A percentile compares a stretch with the other conserved stretches of the same genome.
Conservation (phyloP, 768 basidiomycete species). For the Suillus discolor region DNA sequence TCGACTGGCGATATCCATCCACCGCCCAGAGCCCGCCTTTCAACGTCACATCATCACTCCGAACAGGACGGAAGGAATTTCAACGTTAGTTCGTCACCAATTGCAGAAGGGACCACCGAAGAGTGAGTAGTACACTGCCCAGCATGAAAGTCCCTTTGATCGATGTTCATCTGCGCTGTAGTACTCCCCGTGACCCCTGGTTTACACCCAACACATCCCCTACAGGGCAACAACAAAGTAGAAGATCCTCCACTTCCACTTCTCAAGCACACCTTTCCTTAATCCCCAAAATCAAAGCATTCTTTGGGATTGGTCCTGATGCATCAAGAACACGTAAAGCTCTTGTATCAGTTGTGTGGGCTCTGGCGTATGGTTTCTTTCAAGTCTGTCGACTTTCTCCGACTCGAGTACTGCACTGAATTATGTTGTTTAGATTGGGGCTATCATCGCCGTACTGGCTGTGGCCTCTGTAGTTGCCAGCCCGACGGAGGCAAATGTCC, state of each 20-base stretch:
- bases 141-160: background rate
- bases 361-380: constrained; percentile 47
- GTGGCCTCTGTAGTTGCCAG: constrained; percentile 50
- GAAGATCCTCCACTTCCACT: background rate
- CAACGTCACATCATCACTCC: constrained; percentile 31
- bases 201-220: background rate
- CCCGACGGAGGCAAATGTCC: constrained; percentile 39
- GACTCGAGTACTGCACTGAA: constrained; percentile 9
- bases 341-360: constrained; percentile 54
- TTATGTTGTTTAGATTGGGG: constrained; percentile 43
- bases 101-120: constrained; percentile 7
- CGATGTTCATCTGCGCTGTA: background rate
- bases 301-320: constrained; percentile 56
- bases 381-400: constrained; percentile 46
- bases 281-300: constrained; percentile 32
- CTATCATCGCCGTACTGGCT: constrained; percentile 52
- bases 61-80: constrained; percentile 21
- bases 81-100: constrained; percentile 13
- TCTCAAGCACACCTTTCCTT: constrained; percentile 17
- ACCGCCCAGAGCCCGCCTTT: constrained; percentile 30
- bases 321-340: constrained; percentile 55
- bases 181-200: background rate
- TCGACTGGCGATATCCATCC: constrained; percentile 37
- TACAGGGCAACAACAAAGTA: constrained; percentile 1
- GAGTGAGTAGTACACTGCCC: constrained; percentile 5